phyloP scores from a whole-genome alignment of 2,329 filamentous ascomycete species.

The Davidsoniella virescens region DNA sequence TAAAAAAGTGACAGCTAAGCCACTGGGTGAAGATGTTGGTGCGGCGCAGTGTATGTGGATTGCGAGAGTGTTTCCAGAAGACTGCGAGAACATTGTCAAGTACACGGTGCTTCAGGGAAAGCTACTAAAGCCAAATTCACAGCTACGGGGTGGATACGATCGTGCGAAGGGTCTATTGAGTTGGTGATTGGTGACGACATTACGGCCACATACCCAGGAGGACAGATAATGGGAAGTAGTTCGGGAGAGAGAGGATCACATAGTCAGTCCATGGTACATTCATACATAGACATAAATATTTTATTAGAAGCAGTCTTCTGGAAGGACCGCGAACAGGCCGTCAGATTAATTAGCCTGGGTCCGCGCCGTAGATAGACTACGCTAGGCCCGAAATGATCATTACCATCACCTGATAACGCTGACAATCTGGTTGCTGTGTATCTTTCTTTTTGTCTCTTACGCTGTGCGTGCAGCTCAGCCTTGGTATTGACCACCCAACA shows the following conservation, averaged over 20 bases:
- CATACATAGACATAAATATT: background rate
- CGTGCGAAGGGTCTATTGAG: constrained; percentile 63
- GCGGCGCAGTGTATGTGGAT: constrained; percentile 89
- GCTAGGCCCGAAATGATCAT: no score
- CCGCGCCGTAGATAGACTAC: no score
- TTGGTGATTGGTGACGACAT: constrained; percentile 41
- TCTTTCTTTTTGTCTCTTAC: no score
- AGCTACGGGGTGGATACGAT: constrained; percentile 85
- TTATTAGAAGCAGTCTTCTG: background rate
- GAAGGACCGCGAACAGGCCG: no score
- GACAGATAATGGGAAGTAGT: background rate
- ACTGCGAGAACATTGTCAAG: constrained; percentile 80
- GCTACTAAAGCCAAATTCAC: constrained; percentile 72
- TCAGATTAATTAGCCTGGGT: no score
- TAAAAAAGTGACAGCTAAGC: constrained; percentile 18
- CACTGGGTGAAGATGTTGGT: constrained; percentile 31
- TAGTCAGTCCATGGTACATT: background rate
- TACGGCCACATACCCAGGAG: background rate
- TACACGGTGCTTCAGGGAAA: constrained; percentile 89
- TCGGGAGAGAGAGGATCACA: background rate
- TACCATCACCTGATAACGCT: no score
- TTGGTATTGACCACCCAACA: no score
- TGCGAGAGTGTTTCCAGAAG: constrained; percentile 66
- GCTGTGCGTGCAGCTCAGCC: no score
- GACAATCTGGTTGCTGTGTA: no score